Evolutionary conservation across 1,284 basidiomycete species (phyloP), one percentile per base, ranked within the genome.

Genomic region (Volvariella surrecta): DNA sequence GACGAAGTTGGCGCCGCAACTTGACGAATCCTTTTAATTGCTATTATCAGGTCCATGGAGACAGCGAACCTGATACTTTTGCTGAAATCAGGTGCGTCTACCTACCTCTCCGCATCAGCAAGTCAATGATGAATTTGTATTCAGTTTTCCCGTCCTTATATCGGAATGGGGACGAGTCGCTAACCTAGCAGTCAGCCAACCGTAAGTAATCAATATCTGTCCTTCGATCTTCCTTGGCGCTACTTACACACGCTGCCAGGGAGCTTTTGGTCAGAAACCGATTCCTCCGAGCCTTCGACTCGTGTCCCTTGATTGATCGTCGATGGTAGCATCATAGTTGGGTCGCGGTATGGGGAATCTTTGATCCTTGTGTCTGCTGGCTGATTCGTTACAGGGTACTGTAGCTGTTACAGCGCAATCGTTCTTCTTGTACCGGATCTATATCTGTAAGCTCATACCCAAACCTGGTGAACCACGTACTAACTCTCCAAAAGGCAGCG

Each of bases 391-490:
- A n/a, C n/a, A 35, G 34, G 34, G n/a, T 7, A 4, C 8, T 19
- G 34, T 35, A 8, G 34, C 34, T n/a, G n/a, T 35, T n/a, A 8
- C 7, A 6, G 34, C 15, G 34, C 34, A 35, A 35, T 6, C 8
- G 34, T 35, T 35, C n/a, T 35, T 35, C 34, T 35, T 35, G 34
- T 35, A 35, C 18, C 34, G 34, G 6, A 35, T 35, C 18, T 35
- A 35, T 15, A 15, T 35, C 34, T 35, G 34, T 35, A 19, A 35
- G 34, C 15, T 35, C n/a, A 7, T 15, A 6, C 7, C 8, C 15
- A 6, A 15, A 8, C 13, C 18, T 19, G n/a, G 4, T 4, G 18
- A 16, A 35, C n/a, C 34, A 8, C 34, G 18, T 19, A n/a, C 34
- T 35, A 16, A 19, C 13, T 15, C 7, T 35, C 34, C 34, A 8